Conservation (phyloP, 2,329 filamentous ascomycete genomes). For the Colletotrichum abscissum region DNA sequence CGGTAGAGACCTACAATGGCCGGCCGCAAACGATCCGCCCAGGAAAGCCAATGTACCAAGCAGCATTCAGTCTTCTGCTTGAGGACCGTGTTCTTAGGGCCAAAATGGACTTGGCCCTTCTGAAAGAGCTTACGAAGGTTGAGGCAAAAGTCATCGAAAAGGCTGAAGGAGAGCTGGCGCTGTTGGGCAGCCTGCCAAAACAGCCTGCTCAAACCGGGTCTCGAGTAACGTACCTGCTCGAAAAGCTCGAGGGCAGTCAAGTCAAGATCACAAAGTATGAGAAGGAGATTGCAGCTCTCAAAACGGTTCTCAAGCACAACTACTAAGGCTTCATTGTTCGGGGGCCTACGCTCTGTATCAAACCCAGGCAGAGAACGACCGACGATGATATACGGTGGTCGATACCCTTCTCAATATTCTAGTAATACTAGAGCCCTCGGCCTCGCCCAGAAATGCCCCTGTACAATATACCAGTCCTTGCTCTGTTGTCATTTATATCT, state of each 20-base stretch:
- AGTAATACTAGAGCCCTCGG: too few relatives aligned
- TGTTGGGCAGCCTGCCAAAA: conserved; percentile 77
- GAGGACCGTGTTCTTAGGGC: conserved; percentile 79
- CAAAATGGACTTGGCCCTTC: conserved; percentile 77
- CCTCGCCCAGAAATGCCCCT: too few relatives aligned
- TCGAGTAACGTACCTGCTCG: conserved; percentile 77
- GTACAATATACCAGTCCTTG: too few relatives aligned
- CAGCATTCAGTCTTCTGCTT: conserved; percentile 81
- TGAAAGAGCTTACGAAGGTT: conserved; percentile 75
- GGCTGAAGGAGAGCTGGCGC: conserved; percentile 79
- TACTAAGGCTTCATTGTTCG: conserved; percentile 3
- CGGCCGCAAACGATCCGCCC: conserved; percentile 82
- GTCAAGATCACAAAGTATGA: conserved; percentile 80
- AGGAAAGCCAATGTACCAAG: conserved; percentile 86
- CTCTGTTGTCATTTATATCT: too few relatives aligned
- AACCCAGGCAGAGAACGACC: not conserved
- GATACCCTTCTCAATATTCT: conserved; percentile 6
- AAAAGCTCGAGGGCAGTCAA: conserved; percentile 81
- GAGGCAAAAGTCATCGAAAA: conserved; percentile 82
- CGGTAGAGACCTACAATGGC: conserved; percentile 77
- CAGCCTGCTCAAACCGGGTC: conserved; percentile 75
- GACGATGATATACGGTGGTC: not conserved
- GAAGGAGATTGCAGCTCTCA: conserved; percentile 75
- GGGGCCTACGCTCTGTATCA: not conserved
- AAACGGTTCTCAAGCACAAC: conserved; percentile 70